Evolutionary conservation across 257 asterid species (phyloP).

Genomic region (Solanum pinnatisectum): DNA sequence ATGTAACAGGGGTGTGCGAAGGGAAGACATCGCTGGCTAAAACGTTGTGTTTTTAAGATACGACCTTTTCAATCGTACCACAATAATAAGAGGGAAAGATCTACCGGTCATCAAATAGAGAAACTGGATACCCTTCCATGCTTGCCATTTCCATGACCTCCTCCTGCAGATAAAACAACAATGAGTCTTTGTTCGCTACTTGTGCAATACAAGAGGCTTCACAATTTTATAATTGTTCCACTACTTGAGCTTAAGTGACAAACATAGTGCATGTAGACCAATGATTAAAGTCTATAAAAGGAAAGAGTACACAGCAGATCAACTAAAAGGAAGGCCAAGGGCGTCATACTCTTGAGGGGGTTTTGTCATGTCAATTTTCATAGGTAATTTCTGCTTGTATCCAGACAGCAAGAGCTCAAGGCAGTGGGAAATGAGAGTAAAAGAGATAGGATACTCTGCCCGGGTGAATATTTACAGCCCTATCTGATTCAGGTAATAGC

Average conservation of each 20-base stretch:
- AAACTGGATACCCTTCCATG: slow-evolving; percentile 36
- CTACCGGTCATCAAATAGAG: slow-evolving; percentile 18
- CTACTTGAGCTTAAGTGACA: not conserved
- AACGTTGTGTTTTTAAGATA: not conserved
- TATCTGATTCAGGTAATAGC: not conserved
- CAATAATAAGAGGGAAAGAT: not conserved
- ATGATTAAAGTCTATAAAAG: not conserved
- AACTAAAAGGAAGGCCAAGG: not conserved
- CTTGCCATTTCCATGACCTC: slow-evolving; percentile 33
- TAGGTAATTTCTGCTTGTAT: not conserved
- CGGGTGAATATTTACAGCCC: not conserved
- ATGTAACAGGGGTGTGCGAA: not conserved
- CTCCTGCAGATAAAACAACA: slow-evolving; percentile 27
- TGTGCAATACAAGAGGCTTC: not conserved
- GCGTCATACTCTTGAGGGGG: not conserved
- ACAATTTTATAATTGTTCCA: not conserved
- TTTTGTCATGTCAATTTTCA: not conserved
- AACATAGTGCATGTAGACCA: not conserved
- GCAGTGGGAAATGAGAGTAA: not conserved
- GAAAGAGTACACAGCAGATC: not conserved
- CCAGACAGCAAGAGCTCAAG: not conserved
- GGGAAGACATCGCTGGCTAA: not conserved
- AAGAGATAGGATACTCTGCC: not conserved
- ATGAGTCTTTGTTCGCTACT: not conserved
- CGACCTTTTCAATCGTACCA: not conserved